A percentile compares a stretch with the other conserved stretches of the same genome.
Evolutionary conservation across 805 yeast genomes (phyloP).

Genomic region (Metschnikowia similis): DNA sequence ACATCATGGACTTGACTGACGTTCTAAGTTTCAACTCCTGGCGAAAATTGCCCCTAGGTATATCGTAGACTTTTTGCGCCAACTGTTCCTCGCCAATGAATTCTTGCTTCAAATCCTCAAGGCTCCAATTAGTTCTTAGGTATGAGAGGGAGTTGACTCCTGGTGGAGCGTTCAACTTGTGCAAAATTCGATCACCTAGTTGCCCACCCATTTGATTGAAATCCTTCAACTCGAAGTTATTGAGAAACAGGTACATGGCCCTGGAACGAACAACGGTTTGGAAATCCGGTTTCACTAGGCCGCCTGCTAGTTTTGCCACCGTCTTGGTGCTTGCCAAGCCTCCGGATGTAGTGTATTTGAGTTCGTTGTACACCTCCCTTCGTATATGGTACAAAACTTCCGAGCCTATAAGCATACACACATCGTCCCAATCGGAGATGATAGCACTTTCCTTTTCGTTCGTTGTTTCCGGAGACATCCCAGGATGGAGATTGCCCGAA

Average conservation of each 20-base stretch:
- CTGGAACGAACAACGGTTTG: constrained; percentile 68
- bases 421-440: constrained; percentile 69
- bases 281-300: constrained; percentile 75
- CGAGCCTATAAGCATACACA: constrained; percentile 64
- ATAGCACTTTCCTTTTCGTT: neutral
- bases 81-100: constrained; percentile 40
- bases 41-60: constrained; percentile 60
- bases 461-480: neutral
- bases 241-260: constrained; percentile 50
- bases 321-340: constrained; percentile 77
- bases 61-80: constrained; percentile 52
- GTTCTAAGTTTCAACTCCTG: constrained; percentile 56
- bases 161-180: constrained; percentile 49
- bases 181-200: constrained; percentile 57
- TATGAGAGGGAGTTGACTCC: constrained; percentile 41
- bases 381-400: constrained; percentile 54
- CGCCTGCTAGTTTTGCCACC: constrained; percentile 84
- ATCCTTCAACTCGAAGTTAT: constrained; percentile 61
- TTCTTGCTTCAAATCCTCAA: constrained; percentile 19
- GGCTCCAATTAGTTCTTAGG: constrained; percentile 48
- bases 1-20: constrained; percentile 80
- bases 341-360: constrained; percentile 86
- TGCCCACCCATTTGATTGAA: constrained; percentile 93
- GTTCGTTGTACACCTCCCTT: constrained; percentile 41
- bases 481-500: neutral